Evolutionary conservation across 495 filamentous ascomycete genomes (phyloP), one percentile per base, ranked within the genome.

Genomic region (Terfezia boudieri): DNA sequence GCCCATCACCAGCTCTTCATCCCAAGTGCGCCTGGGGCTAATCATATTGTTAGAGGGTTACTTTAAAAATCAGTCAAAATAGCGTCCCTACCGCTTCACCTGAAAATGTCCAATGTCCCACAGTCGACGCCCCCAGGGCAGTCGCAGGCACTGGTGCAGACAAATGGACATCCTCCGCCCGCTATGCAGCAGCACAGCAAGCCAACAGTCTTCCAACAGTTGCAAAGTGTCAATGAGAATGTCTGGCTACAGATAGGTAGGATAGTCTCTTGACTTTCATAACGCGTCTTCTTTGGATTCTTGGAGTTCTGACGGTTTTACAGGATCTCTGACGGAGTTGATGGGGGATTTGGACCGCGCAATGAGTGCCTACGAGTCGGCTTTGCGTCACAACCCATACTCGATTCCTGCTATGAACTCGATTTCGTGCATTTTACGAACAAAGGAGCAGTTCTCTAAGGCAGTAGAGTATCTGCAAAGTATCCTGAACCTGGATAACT

Each of bases 221-320:
- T 84, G 54, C 71, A 74, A 7, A 66, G 71, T 9, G 68, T 84
- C 36, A 98, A 89, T 64, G 90, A 96, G 66, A 73, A 73, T 46
- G 77, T 92, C n/a, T 98, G 90, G 90, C 75, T 94, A 54, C 83
- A 88, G 62, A 82, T 98, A 53, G 90, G 88, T 94, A 78, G 57
- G 77, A 59, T 2, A 23, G 10, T 23, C 20, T 46, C n/a, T 53
- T 11, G 37, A 52, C 57, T 56, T 38, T 66, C 53, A 43, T 16
- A 37, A 22, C 55, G 17, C 17, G 50, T 50, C 36, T 41, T 52
- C 54, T 53, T 20, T 11, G 50, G 49, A 17, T 49, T 17, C 23
- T 51, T 36, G 49, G 16, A 23, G 37, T 59, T 56, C 32, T 48
- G 38, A 38, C 37, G 43, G 43, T 48, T 53, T 37, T 50, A 37